Percentiles rank a stretch among this genome's conserved stretches.
Conservation (phyloP, 805 yeast species). For the Suhomyces kilbournensis region DNA sequence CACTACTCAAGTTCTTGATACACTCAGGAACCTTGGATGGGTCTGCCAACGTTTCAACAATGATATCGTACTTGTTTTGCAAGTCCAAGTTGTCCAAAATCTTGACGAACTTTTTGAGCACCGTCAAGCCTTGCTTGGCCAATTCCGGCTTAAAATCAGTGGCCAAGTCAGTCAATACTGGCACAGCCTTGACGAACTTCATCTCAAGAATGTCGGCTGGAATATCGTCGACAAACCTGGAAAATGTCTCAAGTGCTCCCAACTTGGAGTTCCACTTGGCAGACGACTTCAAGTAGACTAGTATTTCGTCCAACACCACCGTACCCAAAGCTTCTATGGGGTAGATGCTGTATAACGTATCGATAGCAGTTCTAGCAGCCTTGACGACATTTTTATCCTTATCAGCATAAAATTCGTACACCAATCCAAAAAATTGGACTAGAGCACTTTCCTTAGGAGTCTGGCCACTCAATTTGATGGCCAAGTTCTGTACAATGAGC, state of each 20-base stretch:
- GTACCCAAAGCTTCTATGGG: constrained; percentile 78
- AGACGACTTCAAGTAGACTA: constrained; percentile 66
- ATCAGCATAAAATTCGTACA: constrained; percentile 75
- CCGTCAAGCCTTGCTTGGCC: constrained; percentile 76
- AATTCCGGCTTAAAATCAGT: constrained; percentile 97
- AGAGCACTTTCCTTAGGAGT: constrained; percentile 77
- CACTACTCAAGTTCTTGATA: constrained; percentile 84
- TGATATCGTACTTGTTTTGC: constrained; percentile 74
- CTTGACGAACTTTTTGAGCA: constrained; percentile 68
- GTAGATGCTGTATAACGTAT: constrained; percentile 63
- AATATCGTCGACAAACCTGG: constrained; percentile 70
- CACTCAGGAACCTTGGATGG: constrained; percentile 87
- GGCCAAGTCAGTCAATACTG: constrained; percentile 81
- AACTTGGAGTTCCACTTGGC: constrained; percentile 93
- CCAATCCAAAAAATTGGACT: constrained; percentile 56
- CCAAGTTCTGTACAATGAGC: constrained; percentile 56
- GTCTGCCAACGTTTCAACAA: constrained; percentile 85
- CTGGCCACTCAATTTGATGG: constrained; percentile 59
- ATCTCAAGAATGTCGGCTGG: constrained; percentile 84
- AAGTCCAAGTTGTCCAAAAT: constrained; percentile 91
- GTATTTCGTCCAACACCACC: constrained; percentile 59
- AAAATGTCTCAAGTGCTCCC: constrained; percentile 72
- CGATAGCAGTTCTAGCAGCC: constrained; percentile 79
- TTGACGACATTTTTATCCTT: constrained; percentile 84
- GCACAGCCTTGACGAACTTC: constrained; percentile 74